Evolutionary conservation across 1,139 yeast species (phyloP), one percentile per base, ranked within the genome.

Genomic region (Debaryomyces subglobosus): DNA sequence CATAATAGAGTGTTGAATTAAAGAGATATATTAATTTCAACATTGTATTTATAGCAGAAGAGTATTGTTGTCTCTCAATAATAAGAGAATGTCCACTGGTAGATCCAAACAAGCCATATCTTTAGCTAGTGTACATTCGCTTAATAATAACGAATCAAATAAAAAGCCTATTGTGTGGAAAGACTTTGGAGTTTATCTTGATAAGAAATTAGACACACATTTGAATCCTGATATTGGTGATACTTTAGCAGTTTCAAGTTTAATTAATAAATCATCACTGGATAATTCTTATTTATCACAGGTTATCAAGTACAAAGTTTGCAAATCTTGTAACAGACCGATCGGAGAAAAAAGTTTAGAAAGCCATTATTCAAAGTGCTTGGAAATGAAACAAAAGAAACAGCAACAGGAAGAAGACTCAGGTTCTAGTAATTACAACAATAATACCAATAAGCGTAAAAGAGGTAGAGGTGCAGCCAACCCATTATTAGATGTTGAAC

Each of bases 321-420:
- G 95, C 63, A 83, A 81, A 49, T 69, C 73, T 50, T 87, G 95
- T 62, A 75, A 78, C 43, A 74, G 86, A 50, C 94, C 94, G 1
- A 74, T 87, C 12, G 77, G 86, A 13, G 75, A 73, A 41, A 65
- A 71, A 25, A 70, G 76, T 53, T 62, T 84, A 43, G 57, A 62
- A 0, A 62, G 66, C 13, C 89, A 84, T 65, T 72, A 79, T 49
- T 55, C 57, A 32, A 61, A 61, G 65, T 84, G 89, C 62, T 55
- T 71, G 4, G 80, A 74, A 49, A 71, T 73, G 77, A 81, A 78
- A 58, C 74, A 69, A 34, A 72, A 70, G 49, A 69, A 65, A 49
- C 64, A 67, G 43, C 63, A 62, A 37, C 62, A 62, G 18, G 68
- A 63, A 25, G 61, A 65, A 29, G 70, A 62, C 23, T 13, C 53